These are phyloP conservation scores for Scheffersomyces parashehatae DNA, from an alignment of 1,139 yeast species.

Conservation along the genomic window DNA sequence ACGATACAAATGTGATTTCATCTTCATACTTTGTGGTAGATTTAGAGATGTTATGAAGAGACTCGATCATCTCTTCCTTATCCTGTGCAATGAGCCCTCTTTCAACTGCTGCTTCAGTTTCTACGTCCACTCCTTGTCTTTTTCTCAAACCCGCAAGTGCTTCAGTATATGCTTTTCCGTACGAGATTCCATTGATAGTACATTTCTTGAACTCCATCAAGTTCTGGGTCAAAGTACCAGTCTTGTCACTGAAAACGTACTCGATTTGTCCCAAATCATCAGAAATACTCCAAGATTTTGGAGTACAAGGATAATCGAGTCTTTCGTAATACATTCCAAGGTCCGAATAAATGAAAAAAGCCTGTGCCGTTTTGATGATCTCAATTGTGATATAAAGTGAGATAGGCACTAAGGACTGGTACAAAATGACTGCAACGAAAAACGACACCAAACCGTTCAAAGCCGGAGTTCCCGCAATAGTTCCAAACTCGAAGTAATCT, in stretches of 20 bases:
- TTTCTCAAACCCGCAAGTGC: slow-evolving; percentile 61
- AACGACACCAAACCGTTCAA: slow-evolving; percentile 53
- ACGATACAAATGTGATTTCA: slow-evolving; percentile 50
- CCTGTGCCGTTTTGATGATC: slow-evolving; percentile 60
- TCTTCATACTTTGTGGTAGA: slow-evolving; percentile 32
- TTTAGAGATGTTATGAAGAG: slow-evolving; percentile 16
- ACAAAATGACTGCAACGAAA: slow-evolving; percentile 54
- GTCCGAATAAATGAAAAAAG: slow-evolving; percentile 56
- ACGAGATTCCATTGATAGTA: slow-evolving; percentile 53
- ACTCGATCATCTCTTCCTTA: slow-evolving; percentile 35
- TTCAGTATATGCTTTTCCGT: slow-evolving; percentile 64
- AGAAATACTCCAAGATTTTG: slow-evolving; percentile 62
- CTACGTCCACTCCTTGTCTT: slow-evolving; percentile 56
- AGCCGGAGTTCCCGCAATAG: slow-evolving; percentile 52
- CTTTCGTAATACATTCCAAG: slow-evolving; percentile 50
- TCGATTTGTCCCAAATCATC: slow-evolving; percentile 69
- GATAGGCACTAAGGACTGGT: slow-evolving; percentile 60
- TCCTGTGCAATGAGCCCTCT: slow-evolving; percentile 40
- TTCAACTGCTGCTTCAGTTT: slow-evolving; percentile 44
- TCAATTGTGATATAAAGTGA: slow-evolving; percentile 61
- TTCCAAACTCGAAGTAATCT: slow-evolving; percentile 48
- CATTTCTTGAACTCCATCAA: slow-evolving; percentile 63
- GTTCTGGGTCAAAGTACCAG: slow-evolving; percentile 62
- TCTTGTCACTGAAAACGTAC: slow-evolving; percentile 61
- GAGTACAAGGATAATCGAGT: slow-evolving; percentile 60